phyloP scores from a whole-genome alignment of 345 rosid genomes.

The Trapa bicornis region DNA sequence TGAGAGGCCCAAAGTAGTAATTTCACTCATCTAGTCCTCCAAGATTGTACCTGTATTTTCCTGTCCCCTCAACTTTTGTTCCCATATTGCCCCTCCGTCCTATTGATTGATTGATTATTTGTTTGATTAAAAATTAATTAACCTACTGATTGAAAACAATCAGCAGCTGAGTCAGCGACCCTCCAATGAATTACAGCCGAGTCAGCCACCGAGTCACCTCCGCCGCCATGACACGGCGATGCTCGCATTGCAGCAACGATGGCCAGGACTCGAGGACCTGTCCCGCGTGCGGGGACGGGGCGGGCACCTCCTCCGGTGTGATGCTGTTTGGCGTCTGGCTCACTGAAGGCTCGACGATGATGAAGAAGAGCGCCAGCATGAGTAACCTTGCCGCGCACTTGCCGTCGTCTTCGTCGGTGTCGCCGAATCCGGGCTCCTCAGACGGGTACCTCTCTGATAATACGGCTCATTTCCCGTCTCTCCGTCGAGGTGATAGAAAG shows the following conservation, averaged over 20 bases:
- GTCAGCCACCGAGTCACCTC: slow-evolving; percentile 4
- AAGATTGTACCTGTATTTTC: slow-evolving; percentile 4
- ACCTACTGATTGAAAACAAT: no score
- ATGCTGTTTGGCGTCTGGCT: slow-evolving; percentile 82
- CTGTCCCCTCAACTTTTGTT: slow-evolving; percentile 1
- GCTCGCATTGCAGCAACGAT: slow-evolving; percentile 96
- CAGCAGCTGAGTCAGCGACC: neutral
- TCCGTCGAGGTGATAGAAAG: slow-evolving; percentile 69
- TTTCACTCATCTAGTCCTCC: neutral
- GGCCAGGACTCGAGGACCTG: slow-evolving; percentile 94
- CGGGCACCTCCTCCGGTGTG: slow-evolving; percentile 32
- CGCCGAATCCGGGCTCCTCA: slow-evolving; percentile 64
- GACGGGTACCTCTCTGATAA: slow-evolving; percentile 52
- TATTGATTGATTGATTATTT: no score
- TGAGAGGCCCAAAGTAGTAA: slow-evolving; percentile 3
- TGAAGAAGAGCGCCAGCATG: slow-evolving; percentile 95
- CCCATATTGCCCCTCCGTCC: slow-evolving; percentile 5
- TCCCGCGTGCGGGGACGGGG: slow-evolving; percentile 43
- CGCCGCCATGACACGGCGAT: slow-evolving; percentile 46
- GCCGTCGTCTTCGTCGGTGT: slow-evolving; percentile 47
- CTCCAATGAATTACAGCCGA: neutral
- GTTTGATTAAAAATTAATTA: no score
- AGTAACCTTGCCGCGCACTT: slow-evolving; percentile 60
- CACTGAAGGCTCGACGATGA: slow-evolving; percentile 67
- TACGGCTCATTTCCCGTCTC: slow-evolving; percentile 41